Evolutionary conservation across 148 eudicot genomes (phyloP).

Genomic region (Diospyros lotus): DNA sequence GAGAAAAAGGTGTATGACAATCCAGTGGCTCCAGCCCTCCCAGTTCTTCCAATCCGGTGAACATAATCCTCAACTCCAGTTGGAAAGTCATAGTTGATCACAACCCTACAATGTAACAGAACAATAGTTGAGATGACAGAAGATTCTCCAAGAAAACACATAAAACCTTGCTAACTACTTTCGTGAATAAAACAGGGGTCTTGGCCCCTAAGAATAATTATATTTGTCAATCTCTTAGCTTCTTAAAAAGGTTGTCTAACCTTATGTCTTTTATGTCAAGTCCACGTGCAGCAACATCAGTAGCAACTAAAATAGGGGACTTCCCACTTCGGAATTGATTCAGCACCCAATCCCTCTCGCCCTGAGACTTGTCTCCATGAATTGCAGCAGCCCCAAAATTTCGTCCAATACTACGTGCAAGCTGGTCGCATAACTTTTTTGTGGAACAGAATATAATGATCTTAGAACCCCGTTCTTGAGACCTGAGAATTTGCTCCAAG

Average conservation of each 20-base stretch:
- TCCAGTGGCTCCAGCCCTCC: slow-evolving; percentile 97
- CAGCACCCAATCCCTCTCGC: slow-evolving; percentile 84
- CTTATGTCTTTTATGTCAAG: slow-evolving; percentile 95
- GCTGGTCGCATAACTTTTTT: slow-evolving; percentile 83
- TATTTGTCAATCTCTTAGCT: background rate
- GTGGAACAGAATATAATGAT: slow-evolving; percentile 86
- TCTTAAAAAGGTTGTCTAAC: slow-evolving; percentile 22
- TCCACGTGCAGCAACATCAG: slow-evolving; percentile 99
- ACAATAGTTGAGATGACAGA: background rate
- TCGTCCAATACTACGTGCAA: slow-evolving; percentile 75
- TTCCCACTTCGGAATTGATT: slow-evolving; percentile 84
- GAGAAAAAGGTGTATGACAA: slow-evolving; percentile 81
- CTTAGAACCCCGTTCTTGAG: slow-evolving; percentile 91
- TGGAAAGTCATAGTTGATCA: slow-evolving; percentile 92
- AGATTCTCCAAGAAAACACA: slow-evolving; percentile 8
- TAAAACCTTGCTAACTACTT: background rate
- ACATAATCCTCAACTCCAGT: slow-evolving; percentile 98
- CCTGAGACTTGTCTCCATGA: slow-evolving; percentile 95
- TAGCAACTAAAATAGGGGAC: slow-evolving; percentile 84
- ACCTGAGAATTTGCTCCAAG: slow-evolving; percentile 82
- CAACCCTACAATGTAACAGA: slow-evolving; percentile 51
- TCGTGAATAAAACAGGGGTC: background rate
- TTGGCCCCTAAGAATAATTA: background rate
- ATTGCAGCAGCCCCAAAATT: slow-evolving; percentile 89
- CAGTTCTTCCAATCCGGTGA: slow-evolving; percentile 97